Evolutionary conservation across 441 rosid species (phyloP).

Genomic region (Bocquillonia castaneifolia): DNA sequence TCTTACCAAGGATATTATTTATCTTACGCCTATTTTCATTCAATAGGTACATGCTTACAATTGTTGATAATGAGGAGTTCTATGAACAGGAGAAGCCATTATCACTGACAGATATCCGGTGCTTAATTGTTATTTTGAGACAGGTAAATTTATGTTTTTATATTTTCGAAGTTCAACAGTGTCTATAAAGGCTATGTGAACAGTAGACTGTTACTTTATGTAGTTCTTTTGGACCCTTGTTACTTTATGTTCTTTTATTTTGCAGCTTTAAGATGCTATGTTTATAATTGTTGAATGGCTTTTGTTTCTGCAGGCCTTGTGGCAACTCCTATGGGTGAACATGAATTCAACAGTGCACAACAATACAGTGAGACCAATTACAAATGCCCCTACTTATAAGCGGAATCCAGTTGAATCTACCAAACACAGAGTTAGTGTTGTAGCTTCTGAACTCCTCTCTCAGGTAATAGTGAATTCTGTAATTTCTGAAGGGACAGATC

Average conservation of each 20-base stretch:
- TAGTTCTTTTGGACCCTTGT: background rate
- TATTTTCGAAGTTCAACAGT: slow-evolving; percentile 10
- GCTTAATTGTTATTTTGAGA: slow-evolving; percentile 74
- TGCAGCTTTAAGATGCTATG: background rate
- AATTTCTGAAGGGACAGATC: slow-evolving; percentile 13
- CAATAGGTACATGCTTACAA: slow-evolving; percentile 94
- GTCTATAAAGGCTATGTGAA: slow-evolving; percentile 8
- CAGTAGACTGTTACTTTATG: background rate
- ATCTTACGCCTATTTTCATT: slow-evolving; percentile 25
- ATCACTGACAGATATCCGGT: slow-evolving; percentile 70
- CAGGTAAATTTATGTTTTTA: slow-evolving; percentile 48
- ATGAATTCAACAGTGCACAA: slow-evolving; percentile 47
- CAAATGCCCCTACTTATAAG: slow-evolving; percentile 36
- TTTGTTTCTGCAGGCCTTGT: slow-evolving; percentile 62
- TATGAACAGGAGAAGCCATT: slow-evolving; percentile 94
- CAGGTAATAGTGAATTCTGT: slow-evolving; percentile 51
- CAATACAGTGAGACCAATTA: slow-evolving; percentile 44
- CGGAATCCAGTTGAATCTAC: slow-evolving; percentile 53
- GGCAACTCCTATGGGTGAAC: slow-evolving; percentile 85
- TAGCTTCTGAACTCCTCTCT: slow-evolving; percentile 83
- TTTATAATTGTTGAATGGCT: slow-evolving; percentile 15
- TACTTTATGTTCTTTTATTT: background rate
- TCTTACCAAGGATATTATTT: background rate
- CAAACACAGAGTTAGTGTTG: slow-evolving; percentile 68
- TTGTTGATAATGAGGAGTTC: slow-evolving; percentile 95